Percentiles rank a stretch among this genome's conserved stretches.
phyloP scores from a whole-genome alignment of 1,284 basidiomycete species.

The Cryptococcus sp. region DNA sequence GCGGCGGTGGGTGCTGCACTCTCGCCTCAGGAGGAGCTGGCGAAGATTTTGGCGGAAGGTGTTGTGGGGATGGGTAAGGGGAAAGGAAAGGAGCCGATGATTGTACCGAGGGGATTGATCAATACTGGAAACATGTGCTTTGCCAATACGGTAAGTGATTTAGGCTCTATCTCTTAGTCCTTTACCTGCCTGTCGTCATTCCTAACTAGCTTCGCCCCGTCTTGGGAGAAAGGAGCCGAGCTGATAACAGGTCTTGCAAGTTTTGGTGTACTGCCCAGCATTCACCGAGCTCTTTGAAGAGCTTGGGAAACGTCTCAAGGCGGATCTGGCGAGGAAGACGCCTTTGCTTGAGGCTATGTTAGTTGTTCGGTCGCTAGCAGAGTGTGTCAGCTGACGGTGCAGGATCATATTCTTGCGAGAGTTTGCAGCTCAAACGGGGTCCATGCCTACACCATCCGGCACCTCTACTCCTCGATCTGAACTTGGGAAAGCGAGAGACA shows the following conservation, averaged over 20 bases:
- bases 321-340: constrained; percentile 53
- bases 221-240: too few species aligned
- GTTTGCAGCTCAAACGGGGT: constrained; percentile 49
- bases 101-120: constrained; percentile 74
- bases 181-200: too few species aligned
- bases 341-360: constrained; percentile 74
- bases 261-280: constrained; percentile 79
- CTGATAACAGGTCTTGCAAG: constrained; percentile 62
- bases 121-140: constrained; percentile 98
- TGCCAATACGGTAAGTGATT: constrained; percentile 66
- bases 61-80: constrained; percentile 21
- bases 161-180: not conserved
- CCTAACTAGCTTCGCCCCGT: too few species aligned
- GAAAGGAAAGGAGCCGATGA: constrained; percentile 23
- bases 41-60: constrained; percentile 56
- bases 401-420: constrained; percentile 71
- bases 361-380: constrained; percentile 11
- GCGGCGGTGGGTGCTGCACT: constrained; percentile 47
- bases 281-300: constrained; percentile 76
- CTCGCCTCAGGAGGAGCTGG: constrained; percentile 55
- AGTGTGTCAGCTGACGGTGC: not conserved
- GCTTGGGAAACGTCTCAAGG: constrained; percentile 56
- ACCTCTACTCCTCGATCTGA: constrained; percentile 22
- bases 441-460: constrained; percentile 14
- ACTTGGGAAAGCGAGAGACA: constrained; percentile 21